A percentile compares a stretch with the other conserved stretches of the same genome.
Conservation (phyloP, 2,329 filamentous ascomycete species). For the Colletotrichum karsti region DNA sequence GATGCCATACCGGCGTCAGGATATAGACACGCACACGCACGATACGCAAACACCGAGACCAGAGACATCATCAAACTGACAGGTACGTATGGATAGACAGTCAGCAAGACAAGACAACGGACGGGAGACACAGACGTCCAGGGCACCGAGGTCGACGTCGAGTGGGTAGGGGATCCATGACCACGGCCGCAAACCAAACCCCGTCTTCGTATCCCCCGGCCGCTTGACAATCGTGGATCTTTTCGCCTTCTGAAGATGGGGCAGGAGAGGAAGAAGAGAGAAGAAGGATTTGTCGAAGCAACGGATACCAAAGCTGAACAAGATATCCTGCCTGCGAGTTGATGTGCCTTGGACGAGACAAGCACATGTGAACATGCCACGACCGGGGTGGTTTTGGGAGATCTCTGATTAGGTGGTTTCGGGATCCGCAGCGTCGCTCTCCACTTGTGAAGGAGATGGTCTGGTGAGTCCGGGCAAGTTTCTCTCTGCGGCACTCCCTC, state of each 20-base stretch:
- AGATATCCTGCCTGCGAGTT: too few relatives aligned
- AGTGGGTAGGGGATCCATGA: slow-evolving; percentile 16
- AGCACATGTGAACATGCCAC: slow-evolving; percentile 8
- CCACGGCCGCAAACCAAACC: slow-evolving; percentile 8
- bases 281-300: neutral
- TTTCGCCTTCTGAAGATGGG: neutral
- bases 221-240: neutral
- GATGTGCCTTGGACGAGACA: too few relatives aligned
- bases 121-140: neutral
- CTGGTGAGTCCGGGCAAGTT: neutral
- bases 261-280: neutral
- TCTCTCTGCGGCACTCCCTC: neutral
- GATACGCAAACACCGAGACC: neutral
- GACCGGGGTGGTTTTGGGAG: neutral
- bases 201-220: neutral
- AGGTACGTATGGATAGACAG: neutral
- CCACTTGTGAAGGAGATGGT: slow-evolving; percentile 3
- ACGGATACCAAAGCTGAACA: neutral
- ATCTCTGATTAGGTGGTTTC: slow-evolving; percentile 15
- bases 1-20: neutral
- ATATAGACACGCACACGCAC: neutral
- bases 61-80: neutral
- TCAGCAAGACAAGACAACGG: neutral
- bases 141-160: neutral
- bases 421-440: slow-evolving; percentile 7